Percentiles rank a stretch among this genome's conserved stretches.
Evolutionary conservation across 768 basidiomycete genomes (phyloP).

Genomic region (Kondoa malvinella): DNA sequence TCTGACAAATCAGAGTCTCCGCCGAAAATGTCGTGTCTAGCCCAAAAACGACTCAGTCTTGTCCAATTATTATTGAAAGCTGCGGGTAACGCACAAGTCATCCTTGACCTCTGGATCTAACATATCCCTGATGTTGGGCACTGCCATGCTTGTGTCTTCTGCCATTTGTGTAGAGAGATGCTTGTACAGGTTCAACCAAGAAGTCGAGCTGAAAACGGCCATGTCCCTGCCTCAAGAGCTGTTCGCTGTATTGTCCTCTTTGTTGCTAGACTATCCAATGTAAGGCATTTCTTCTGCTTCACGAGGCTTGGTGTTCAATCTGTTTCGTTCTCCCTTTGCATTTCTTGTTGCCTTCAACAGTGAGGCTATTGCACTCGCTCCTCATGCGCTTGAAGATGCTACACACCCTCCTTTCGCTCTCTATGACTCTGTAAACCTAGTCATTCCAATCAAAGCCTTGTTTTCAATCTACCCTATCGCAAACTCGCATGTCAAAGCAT

Average conservation of each 20-base stretch:
- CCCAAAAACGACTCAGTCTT: too few species aligned
- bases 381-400: background rate
- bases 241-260: background rate
- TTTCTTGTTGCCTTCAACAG: background rate
- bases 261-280: background rate
- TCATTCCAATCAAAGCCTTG: background rate
- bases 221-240: background rate
- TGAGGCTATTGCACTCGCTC: background rate
- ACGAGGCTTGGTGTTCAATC: background rate
- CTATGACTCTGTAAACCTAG: background rate
- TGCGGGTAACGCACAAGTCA: too few species aligned
- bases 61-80: too few species aligned
- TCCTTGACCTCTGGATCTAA: too few species aligned
- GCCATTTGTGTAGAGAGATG: background rate
- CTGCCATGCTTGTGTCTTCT: background rate
- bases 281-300: background rate
- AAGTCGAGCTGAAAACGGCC: too few species aligned
- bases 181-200: too few species aligned
- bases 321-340: background rate
- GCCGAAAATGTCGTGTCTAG: background rate
- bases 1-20: background rate
- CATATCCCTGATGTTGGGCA: background rate
- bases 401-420: background rate
- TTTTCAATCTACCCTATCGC: background rate
- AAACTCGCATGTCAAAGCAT: background rate